Evolutionary conservation across 169 alveolate species (phyloP), one percentile per base, ranked within the genome.

Genomic region (Plasmodium reichenowi): DNA sequence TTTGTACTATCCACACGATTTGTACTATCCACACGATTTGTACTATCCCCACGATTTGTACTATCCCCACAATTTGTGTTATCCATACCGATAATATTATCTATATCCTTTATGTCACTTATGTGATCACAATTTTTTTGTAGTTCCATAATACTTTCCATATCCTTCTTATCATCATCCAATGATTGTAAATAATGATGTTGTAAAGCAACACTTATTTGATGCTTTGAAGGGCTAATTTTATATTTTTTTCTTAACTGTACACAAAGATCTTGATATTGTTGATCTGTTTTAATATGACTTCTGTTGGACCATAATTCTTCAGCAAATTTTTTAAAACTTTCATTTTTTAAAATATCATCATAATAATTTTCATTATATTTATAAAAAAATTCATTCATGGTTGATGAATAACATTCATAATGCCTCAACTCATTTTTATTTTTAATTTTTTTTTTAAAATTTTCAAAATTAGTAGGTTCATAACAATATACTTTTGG

Each of bases 201-300:
- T 50, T 86, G 92, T 20, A 86, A 50, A 12, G 92, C 92, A 1
- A 86, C 92, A 72, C 88, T 62, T 13, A 86, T 86, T 54, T 93
- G 94, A 45, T 94, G 95, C 88, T 94, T 94, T 4, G 96, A 94
- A 0, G 96, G 96, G 7, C 94, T 71, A 2, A 94, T 85, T 59
- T 89, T 91, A 75, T 66, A 92, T 67, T 91, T 83, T 48, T 94
- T 88, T 24, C 96, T 71, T 48, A 94, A 17, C 56, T 86, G 74
- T 12, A 72, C 72, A 15, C 92, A 86, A 8, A 86, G 26, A 20
- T 86, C 85, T 15, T 86, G 29, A 66, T 86, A 86, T 54, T 86
- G 85, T 20, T 67, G 47, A 60, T 86, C 92, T 4, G 47, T 86
- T 20, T 72, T 62, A 17, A 86, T 72, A 7, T 58, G 52, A 15